Conservation (phyloP, 768 basidiomycete genomes). For the Termitomyces sp. region DNA sequence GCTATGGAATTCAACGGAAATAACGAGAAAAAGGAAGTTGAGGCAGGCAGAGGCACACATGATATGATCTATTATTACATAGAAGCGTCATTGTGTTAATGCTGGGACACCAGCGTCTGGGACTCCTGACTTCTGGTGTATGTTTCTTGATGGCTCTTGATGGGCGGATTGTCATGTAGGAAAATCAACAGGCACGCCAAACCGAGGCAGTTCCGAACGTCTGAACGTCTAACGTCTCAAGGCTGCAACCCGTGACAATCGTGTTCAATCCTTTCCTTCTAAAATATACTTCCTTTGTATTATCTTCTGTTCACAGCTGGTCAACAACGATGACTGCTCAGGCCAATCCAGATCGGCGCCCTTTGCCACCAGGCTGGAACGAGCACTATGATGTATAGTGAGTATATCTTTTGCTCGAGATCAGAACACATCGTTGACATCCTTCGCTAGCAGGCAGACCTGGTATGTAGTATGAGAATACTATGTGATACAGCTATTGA, state of each 20-base stretch:
- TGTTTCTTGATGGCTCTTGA: background rate
- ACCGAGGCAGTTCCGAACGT: background rate
- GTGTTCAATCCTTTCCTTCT: background rate
- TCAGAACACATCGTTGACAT: background rate
- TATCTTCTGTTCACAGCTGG: background rate
- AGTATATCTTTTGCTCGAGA: slow-evolving; percentile 4
- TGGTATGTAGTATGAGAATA: slow-evolving; percentile 4
- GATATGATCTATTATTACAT: background rate
- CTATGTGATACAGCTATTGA: background rate
- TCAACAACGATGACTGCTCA: slow-evolving; percentile 7
- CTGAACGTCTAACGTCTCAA: background rate
- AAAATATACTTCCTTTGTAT: background rate
- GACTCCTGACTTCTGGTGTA: no score
- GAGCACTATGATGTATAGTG: slow-evolving; percentile 19
- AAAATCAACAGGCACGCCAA: background rate
- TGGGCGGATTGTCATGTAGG: background rate
- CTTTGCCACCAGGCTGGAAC: slow-evolving; percentile 19
- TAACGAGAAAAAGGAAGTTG: background rate
- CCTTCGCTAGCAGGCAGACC: background rate
- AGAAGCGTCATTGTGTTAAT: background rate
- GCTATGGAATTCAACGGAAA: background rate
- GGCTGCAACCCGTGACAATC: background rate
- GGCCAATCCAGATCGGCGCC: slow-evolving; percentile 18
- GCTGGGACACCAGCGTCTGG: background rate
- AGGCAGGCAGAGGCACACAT: background rate